Conservation (phyloP, 148 eudicot species). For the Chenopodium suecicum region DNA sequence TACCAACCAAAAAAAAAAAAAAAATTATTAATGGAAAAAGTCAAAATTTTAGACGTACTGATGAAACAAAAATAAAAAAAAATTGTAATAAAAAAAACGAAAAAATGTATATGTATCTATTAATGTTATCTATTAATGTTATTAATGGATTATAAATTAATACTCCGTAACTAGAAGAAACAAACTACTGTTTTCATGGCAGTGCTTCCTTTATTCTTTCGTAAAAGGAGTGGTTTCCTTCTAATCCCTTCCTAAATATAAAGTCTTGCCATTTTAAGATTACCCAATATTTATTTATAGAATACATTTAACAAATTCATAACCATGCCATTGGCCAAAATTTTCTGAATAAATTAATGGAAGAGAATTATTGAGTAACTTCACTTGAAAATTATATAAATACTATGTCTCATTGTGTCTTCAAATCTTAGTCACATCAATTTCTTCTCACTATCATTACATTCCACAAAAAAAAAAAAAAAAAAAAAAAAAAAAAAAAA, state of each 20-base stretch:
- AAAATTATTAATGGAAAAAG: no score
- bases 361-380: neutral
- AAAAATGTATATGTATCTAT: no score
- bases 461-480: neutral
- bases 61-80: no score
- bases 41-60: no score
- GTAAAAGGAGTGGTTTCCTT: slow-evolving; percentile 11
- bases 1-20: no score
- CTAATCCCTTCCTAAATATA: slow-evolving; percentile 16
- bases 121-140: no score
- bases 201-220: neutral
- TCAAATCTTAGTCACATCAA: neutral
- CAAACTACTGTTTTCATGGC: neutral
- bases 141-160: no score
- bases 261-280: neutral
- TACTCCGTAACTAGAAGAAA: no score
- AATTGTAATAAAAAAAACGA: no score
- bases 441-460: neutral
- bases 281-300: neutral
- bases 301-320: neutral
- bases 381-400: neutral
- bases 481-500: no score
- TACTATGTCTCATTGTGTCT: neutral
- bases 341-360: slow-evolving; percentile 11
- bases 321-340: slow-evolving; percentile 1